Evolutionary conservation across 495 filamentous ascomycete species (phyloP).

Genomic region (Xylaria telfairii): DNA sequence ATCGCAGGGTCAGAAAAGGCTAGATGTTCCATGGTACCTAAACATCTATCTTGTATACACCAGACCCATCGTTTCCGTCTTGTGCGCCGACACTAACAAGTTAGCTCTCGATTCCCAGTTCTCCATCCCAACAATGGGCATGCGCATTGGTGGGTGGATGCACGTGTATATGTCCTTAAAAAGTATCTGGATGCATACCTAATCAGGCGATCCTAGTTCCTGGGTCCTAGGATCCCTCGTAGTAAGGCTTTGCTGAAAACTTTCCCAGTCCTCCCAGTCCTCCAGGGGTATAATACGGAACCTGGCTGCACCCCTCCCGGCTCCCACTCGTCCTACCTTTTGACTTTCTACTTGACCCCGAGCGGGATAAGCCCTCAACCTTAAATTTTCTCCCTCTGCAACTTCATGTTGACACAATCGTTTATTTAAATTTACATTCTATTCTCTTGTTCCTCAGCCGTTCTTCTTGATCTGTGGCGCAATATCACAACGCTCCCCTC

Average conservation of each 20-base stretch:
- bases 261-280: background rate
- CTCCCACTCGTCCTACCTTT: background rate
- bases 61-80: slow-evolving; percentile 16
- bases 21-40: background rate
- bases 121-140: background rate
- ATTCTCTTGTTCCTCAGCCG: background rate
- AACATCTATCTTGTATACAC: background rate
- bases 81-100: slow-evolving; percentile 6
- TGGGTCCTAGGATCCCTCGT: background rate
- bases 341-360: background rate
- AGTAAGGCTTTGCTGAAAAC: slow-evolving; percentile 18
- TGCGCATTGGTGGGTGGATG: background rate
- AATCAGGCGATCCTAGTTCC: background rate
- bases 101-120: slow-evolving; percentile 1
- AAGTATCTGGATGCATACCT: slow-evolving; percentile 1
- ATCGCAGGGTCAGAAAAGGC: background rate
- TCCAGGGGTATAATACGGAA: slow-evolving; percentile 20
- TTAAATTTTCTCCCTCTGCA: background rate
- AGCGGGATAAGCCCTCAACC: background rate
- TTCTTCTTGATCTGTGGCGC: background rate
- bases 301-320: slow-evolving; percentile 12
- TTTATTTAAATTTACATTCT: background rate
- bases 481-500: background rate
- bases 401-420: background rate
- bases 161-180: background rate